Evolutionary conservation across 2,329 filamentous ascomycete genomes (phyloP).

Genomic region (Chaetomiaceae sp.): DNA sequence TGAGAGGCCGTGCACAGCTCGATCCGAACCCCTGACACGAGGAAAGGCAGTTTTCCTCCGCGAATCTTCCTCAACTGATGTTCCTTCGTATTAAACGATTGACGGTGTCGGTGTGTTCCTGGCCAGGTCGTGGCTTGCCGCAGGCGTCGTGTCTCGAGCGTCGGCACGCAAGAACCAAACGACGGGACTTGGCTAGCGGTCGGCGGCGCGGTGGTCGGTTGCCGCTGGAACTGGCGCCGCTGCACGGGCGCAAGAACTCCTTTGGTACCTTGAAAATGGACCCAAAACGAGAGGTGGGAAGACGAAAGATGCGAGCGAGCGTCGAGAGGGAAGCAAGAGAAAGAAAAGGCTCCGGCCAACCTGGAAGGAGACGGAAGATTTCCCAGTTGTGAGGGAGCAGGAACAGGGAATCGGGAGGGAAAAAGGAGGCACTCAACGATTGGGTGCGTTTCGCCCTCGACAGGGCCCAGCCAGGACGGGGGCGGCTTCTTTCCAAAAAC

Average conservation of each 20-base stretch:
- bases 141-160: constrained; percentile 16
- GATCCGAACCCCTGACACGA: background rate
- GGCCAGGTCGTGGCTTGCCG: constrained; percentile 9
- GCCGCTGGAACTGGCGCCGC: constrained; percentile 14
- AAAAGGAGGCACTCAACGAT: constrained; percentile 28
- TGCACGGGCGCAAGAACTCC: constrained; percentile 17
- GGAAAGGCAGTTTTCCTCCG: background rate
- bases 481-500: constrained; percentile 17
- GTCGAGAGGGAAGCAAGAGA: constrained; percentile 16
- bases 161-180: constrained; percentile 14
- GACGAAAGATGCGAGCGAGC: constrained; percentile 20
- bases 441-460: constrained; percentile 25
- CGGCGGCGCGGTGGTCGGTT: constrained; percentile 12
- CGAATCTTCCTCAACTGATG: background rate
- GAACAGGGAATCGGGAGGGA: constrained; percentile 23
- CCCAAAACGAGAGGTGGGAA: constrained; percentile 21
- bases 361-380: too few species aligned
- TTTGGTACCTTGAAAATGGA: constrained; percentile 13
- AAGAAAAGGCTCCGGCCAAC: constrained; percentile 14
- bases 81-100: constrained; percentile 18
- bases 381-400: constrained; percentile 9
- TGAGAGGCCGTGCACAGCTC: background rate
- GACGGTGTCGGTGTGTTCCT: constrained; percentile 6
- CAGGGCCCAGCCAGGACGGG: constrained; percentile 21
- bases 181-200: constrained; percentile 14